Base-by-base conservation (phyloP, 2,329 filamentous ascomycete species). In the Alternaria sp. region DNA sequence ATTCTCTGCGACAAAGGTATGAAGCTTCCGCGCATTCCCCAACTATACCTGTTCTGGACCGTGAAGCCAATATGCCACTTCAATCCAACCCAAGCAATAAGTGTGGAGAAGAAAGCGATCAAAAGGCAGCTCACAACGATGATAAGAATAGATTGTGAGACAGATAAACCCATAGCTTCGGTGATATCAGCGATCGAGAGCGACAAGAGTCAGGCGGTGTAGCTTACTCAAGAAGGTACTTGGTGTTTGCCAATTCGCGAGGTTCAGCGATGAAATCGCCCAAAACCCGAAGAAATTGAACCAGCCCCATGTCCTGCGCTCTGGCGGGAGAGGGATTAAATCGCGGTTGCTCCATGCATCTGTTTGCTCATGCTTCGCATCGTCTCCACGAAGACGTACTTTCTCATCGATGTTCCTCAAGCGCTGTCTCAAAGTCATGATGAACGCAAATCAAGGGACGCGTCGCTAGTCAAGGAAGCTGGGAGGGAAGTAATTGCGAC, bases 21-120 rank as follows among this genome's bases (percentile, higher is more conserved):
- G 56, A 85, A 86, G 49, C 82, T 83, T 2, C 79, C 84, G 28
- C 82, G 77, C 72, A 85, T 70, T 4, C 84, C 84, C 84, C 84
- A 86, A 8, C 82, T 82, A 65, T 79, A 85, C 6, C 84, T 78
- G 65, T 84, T 85, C 68, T 85, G 83, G 14, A 85, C 75, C 0
- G 83, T 85, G 67, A 85, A 78, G 15, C 84, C 84, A 60, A 86
- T 82, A 66, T 86, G 84, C 83, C 83, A 86, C 43, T 79, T 80
- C 5, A 85, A 58, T 12, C 84, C 84, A 21, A 80, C 82, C 82
- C 83, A 84, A 9, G 81, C 83, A 23, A 85, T 81, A 5, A 84
- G 65, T 11, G 78, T 78, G 0, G 83, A 79, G 64, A 85, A 85
- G 9, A 80, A 51, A 4, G 77, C 77, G 55, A 84, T 81, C 5